Evolutionary conservation across 2,329 filamentous ascomycete genomes (phyloP).

Genomic region (Ceratocystis albifundus): DNA sequence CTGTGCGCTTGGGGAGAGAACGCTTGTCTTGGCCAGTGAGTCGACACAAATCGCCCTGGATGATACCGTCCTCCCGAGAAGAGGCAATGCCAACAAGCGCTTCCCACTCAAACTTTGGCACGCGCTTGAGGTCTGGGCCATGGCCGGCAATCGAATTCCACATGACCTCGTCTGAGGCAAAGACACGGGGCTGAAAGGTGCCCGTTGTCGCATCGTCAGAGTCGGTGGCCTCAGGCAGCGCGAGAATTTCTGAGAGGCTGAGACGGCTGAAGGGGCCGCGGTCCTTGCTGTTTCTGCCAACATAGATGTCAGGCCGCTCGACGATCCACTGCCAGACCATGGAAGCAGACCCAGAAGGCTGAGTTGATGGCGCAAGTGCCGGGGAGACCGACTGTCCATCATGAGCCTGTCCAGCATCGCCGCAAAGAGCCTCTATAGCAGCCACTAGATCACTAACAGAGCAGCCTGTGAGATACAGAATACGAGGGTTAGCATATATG

Average conservation of each 20-base stretch:
- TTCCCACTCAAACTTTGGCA: conserved; percentile 49
- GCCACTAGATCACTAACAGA: conserved; percentile 12
- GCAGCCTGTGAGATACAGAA: conserved; percentile 8
- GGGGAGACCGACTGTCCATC: not conserved
- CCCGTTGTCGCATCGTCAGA: not conserved
- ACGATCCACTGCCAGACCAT: conserved; percentile 26
- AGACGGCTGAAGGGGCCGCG: conserved; percentile 25
- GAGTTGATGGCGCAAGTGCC: not conserved
- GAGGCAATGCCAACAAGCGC: conserved; percentile 47
- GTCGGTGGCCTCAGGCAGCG: conserved; percentile 16
- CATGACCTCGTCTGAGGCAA: conserved; percentile 43
- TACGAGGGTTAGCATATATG: not conserved
- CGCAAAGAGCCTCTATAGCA: conserved; percentile 13
- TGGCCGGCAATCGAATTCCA: conserved; percentile 52
- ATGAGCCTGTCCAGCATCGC: not conserved
- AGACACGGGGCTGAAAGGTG: conserved; percentile 31
- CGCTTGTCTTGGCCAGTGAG: conserved; percentile 52
- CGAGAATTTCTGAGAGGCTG: conserved; percentile 24
- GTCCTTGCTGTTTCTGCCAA: conserved; percentile 21
- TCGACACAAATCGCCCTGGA: conserved; percentile 49
- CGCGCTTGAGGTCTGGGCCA: conserved; percentile 45
- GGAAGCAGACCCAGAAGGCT: conserved; percentile 11
- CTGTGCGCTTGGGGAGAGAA: conserved; percentile 50
- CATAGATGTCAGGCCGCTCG: conserved; percentile 25
- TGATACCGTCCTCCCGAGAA: conserved; percentile 42